Evolutionary conservation across 2,329 filamentous ascomycete species (phyloP).

Genomic region (Colletotrichum salicis): DNA sequence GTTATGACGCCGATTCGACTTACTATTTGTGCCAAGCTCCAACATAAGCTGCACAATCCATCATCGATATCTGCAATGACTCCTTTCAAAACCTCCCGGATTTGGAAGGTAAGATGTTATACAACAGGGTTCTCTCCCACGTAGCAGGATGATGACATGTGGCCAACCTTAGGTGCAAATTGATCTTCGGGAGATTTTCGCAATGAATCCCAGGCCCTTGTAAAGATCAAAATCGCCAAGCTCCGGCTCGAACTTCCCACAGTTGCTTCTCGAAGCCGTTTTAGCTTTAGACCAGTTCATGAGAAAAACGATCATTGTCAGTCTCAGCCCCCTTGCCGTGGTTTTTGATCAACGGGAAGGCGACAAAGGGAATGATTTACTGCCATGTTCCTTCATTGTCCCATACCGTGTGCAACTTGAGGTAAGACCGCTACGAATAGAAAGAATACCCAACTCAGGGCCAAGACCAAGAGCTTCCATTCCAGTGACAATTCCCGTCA

Average conservation of each 20-base stretch:
- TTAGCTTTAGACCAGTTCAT: constrained; percentile 3
- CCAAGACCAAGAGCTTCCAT: not conserved
- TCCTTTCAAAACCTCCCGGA: not conserved
- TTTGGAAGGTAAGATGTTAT: no score
- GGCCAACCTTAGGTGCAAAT: not conserved
- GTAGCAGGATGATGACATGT: not conserved
- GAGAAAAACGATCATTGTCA: constrained; percentile 2
- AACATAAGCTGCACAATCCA: not conserved
- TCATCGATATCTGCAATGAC: not conserved
- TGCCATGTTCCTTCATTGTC: not conserved
- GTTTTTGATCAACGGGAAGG: not conserved
- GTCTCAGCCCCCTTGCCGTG: not conserved
- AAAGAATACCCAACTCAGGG: no score
- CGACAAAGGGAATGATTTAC: not conserved
- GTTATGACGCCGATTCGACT: not conserved
- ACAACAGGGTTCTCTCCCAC: no score
- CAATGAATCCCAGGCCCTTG: not conserved
- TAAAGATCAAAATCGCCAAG: constrained; percentile 2
- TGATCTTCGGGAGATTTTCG: not conserved
- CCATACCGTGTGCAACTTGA: not conserved
- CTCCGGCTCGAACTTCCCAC: constrained; percentile 10
- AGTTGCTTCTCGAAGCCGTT: not conserved
- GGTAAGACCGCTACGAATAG: not conserved
- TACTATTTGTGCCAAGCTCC: not conserved
- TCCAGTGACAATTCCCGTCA: not conserved